phyloP scores from a whole-genome alignment of 169 alveolate species.

The Cryptosporidium ubiquitum region DNA sequence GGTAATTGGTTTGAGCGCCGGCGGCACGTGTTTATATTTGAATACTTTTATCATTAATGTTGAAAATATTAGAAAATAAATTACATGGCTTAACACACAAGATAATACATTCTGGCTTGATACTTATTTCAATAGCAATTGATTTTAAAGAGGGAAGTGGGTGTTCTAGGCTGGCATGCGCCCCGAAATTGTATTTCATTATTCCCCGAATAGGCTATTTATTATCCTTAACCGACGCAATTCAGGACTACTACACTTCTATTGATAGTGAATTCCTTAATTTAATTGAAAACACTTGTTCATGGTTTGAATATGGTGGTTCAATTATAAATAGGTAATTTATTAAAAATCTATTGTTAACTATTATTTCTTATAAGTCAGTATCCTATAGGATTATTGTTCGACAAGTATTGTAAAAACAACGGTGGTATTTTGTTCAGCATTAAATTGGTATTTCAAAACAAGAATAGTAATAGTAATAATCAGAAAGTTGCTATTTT shows the following conservation, averaged over 20 bases:
- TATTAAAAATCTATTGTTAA: neutral
- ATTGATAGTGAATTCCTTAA: constrained; percentile 31
- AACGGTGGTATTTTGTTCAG: neutral
- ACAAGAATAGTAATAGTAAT: neutral
- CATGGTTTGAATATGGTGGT: constrained; percentile 47
- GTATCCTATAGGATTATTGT: constrained; percentile 42
- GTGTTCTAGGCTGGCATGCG: neutral
- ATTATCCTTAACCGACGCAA: neutral
- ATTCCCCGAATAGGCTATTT: constrained; percentile 62
- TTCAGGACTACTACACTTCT: constrained; percentile 33
- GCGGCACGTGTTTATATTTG: constrained; percentile 10
- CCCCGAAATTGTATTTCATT: constrained; percentile 22
- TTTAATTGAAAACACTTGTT: neutral
- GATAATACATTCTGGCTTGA: constrained; percentile 43
- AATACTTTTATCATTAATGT: neutral
- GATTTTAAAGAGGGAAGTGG: constrained; percentile 3
- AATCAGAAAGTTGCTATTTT: neutral
- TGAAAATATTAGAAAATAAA: neutral
- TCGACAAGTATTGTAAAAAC: constrained; percentile 10
- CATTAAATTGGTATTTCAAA: constrained; percentile 4
- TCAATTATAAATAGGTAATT: constrained; percentile 46
- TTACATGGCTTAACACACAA: constrained; percentile 2
- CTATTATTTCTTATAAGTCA: neutral
- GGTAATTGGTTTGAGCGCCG: constrained; percentile 44
- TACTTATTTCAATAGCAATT: constrained; percentile 27